Evolutionary conservation across 2,329 filamentous ascomycete species (phyloP), one percentile per base, ranked within the genome.

Genomic region (Pseudocercospora macadamiae): DNA sequence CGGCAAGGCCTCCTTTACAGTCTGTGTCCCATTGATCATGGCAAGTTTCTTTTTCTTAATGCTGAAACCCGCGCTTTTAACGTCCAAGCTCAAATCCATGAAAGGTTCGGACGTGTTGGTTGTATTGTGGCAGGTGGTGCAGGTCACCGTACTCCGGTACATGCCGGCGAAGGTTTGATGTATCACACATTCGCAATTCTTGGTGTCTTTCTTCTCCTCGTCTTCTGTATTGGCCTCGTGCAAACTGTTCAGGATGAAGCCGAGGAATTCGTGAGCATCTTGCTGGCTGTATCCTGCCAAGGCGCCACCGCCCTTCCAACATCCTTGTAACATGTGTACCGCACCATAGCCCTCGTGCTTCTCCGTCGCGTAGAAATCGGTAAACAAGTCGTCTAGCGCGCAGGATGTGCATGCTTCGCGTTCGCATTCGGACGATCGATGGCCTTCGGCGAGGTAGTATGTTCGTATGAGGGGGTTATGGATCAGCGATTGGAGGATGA

Each of bases 201-300:
- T 69, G 14, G 63, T 62, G 34, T 70, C 69, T 25, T 67, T 65
- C 37, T 45, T 64, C 28, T 73, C 71, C 12, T 73, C 70, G 47
- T 70, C 69, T 30, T 72, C 88, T 36, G 84, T 83, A 67, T 93
- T 95, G 37, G 91, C 80, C 8, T 78, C 86, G 71, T 97, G 93
- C 14, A 99, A 82, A 68, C 95, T 90, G 77, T 97, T 93, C 32
- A 96, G 89, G 30, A 97, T 84, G 71, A 96, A 97, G 72, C 96
- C 92, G 74, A 97, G 96, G 76, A 96, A 97, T 73, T 97, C 93
- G 72, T 97, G 93, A 0, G 93, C 93, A 71, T 97, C 93, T 77
- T 97, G 93, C 75, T 97, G 93, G 69, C 93, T 91, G 68, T 96
- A 96, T 9, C 93, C 95, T 1, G 93, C 91, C 19, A 82, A 70